Evolutionary conservation across 2,329 filamentous ascomycete species (phyloP).

Genomic region (Neocucurbitaria cava): DNA sequence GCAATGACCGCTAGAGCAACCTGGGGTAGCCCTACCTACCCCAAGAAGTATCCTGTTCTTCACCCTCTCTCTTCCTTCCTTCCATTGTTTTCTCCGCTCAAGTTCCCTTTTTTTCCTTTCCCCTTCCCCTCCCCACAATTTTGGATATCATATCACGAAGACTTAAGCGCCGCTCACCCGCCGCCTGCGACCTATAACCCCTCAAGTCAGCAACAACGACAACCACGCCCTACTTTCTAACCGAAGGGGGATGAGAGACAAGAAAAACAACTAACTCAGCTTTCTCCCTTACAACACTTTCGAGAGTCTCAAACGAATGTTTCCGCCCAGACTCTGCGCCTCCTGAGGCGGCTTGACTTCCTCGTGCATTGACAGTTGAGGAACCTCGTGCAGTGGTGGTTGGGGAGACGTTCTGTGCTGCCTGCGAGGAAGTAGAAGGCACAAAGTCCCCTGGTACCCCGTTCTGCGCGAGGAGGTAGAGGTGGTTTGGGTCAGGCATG

Average conservation of each 20-base stretch:
- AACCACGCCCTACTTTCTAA: background rate
- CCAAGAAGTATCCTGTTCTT: too few species aligned
- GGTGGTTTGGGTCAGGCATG: background rate
- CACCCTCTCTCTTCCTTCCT: too few species aligned
- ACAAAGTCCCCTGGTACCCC: background rate
- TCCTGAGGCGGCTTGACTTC: too few species aligned
- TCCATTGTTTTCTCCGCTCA: background rate
- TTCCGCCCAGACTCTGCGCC: background rate
- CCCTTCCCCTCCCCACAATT: background rate
- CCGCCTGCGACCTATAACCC: background rate
- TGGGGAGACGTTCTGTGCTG: too few species aligned
- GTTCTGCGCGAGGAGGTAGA: background rate
- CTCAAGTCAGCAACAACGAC: background rate
- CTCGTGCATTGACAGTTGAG: too few species aligned
- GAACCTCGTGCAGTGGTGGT: too few species aligned
- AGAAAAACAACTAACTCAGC: background rate
- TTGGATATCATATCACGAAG: background rate
- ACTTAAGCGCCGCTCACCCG: background rate
- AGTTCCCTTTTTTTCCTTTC: background rate
- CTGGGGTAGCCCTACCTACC: too few species aligned
- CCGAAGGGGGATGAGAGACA: too few species aligned
- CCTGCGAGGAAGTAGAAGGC: background rate
- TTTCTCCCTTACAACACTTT: conserved; percentile 2
- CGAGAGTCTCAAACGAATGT: background rate
- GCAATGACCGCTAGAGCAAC: too few species aligned